phyloP scores from a whole-genome alignment of 2,329 filamentous ascomycete genomes.

The Fusarium praegraminearum region DNA sequence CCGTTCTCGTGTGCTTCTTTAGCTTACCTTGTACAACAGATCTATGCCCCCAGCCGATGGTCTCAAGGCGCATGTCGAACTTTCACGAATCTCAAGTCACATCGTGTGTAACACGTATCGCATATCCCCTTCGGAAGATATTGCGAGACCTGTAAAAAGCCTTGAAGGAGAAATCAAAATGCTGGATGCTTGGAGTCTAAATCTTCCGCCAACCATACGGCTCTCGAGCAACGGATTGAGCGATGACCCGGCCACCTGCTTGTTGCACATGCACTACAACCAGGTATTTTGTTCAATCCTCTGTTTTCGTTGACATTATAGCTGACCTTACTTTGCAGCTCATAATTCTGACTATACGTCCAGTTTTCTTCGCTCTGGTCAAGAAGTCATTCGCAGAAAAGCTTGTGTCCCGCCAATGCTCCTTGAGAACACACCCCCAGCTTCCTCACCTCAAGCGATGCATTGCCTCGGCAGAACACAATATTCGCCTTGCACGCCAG shows the following conservation, averaged over 20 bases:
- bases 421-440: conserved; percentile 41
- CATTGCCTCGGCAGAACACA: conserved; percentile 59
- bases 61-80: conserved; percentile 60
- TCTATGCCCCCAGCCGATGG: conserved; percentile 59
- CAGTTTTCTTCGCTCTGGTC: conserved; percentile 61
- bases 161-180: conserved; percentile 56
- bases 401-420: conserved; percentile 49
- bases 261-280: conserved; percentile 64
- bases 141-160: conserved; percentile 47
- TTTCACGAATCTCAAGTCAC: conserved; percentile 61
- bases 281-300: conserved; percentile 43
- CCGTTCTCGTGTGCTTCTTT: neutral
- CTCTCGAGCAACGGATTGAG: conserved; percentile 53
- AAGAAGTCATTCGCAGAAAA: conserved; percentile 60
- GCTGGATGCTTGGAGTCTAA: conserved; percentile 57
- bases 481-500: conserved; percentile 59
- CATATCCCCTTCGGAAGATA: conserved; percentile 51
- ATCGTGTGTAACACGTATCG: conserved; percentile 62
- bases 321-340: conserved; percentile 49
- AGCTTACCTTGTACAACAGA: conserved; percentile 44
- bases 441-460: conserved; percentile 54
- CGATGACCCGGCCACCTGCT: conserved; percentile 57
- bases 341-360: conserved; percentile 61
- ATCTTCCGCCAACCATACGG: conserved; percentile 55
- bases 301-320: too few species aligned